phyloP scores from a whole-genome alignment of 768 basidiomycete species.

The Amanita subjunquillea region DNA sequence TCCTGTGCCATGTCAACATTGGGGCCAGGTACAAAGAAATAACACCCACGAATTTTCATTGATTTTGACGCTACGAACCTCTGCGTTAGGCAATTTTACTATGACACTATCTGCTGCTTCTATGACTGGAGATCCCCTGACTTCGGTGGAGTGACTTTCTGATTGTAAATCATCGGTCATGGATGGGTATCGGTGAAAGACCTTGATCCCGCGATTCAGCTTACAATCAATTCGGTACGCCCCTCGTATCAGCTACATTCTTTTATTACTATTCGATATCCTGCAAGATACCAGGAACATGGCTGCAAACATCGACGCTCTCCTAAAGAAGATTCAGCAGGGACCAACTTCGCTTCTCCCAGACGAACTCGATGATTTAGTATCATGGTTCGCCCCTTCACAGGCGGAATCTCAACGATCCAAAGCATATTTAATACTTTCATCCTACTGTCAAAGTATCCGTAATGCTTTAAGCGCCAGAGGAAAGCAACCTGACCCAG shows the following conservation, averaged over 20 bases:
- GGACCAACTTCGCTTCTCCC: conserved; percentile 29
- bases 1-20: conserved; percentile 29
- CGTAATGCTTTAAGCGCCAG: conserved; percentile 26
- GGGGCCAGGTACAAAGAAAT: neutral
- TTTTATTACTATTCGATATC: neutral
- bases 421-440: conserved; percentile 62
- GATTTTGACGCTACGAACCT: conserved; percentile 64
- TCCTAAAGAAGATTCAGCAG: conserved; percentile 21
- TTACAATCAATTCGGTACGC: neutral
- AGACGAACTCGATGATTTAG: conserved; percentile 43
- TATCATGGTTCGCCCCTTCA: conserved; percentile 41
- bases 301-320: conserved; percentile 16
- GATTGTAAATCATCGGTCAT: neutral
- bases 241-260: neutral
- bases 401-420: conserved; percentile 37
- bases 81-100: conserved; percentile 69
- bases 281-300: conserved; percentile 11
- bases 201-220: neutral
- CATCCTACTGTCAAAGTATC: conserved; percentile 55
- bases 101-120: conserved; percentile 70
- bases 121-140: conserved; percentile 27
- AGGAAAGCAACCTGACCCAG: conserved; percentile 30
- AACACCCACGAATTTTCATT: conserved; percentile 58
- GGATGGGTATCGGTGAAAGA: neutral
- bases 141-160: neutral